Conservation (phyloP, 192 early-diverging fungal species). For the Coemansia sp. region DNA sequence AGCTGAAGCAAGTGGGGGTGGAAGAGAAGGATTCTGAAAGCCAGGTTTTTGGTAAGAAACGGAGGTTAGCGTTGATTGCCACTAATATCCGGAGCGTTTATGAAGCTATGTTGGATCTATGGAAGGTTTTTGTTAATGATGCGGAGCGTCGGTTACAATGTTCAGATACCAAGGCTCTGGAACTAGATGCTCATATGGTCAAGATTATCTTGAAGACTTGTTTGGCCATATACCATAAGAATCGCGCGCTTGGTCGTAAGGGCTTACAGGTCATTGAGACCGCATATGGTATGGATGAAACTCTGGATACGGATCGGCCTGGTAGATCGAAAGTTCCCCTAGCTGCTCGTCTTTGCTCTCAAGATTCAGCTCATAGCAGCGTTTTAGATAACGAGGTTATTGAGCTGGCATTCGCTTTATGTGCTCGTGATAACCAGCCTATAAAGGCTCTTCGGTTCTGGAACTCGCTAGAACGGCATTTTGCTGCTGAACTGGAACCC, state of each 20-base stretch:
- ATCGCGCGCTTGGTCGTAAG: slow-evolving; percentile 36
- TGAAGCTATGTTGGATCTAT: slow-evolving; percentile 19
- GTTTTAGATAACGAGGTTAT: slow-evolving; percentile 26
- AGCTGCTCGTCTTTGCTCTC: slow-evolving; percentile 14
- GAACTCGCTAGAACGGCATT: slow-evolving; percentile 33
- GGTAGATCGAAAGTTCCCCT: slow-evolving; percentile 2
- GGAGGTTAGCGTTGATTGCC: slow-evolving; percentile 14
- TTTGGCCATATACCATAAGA: slow-evolving; percentile 25
- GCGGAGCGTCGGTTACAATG: slow-evolving; percentile 12
- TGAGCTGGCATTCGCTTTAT: slow-evolving; percentile 34
- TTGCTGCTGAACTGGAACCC: slow-evolving; percentile 19
- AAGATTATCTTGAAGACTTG: slow-evolving; percentile 41
- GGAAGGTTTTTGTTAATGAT: slow-evolving; percentile 29
- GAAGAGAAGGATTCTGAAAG: background rate
- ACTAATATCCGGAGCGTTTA: slow-evolving; percentile 25
- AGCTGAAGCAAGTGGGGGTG: slow-evolving; percentile 4
- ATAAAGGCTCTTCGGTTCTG: slow-evolving; percentile 50
- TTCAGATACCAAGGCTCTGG: slow-evolving; percentile 17
- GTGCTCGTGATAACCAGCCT: slow-evolving; percentile 27
- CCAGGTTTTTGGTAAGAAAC: background rate
- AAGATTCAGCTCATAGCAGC: background rate
- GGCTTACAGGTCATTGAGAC: slow-evolving; percentile 31
- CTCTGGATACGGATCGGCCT: background rate
- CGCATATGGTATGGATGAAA: slow-evolving; percentile 32
- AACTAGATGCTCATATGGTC: slow-evolving; percentile 28